Percentiles rank a stretch among this genome's conserved stretches.
Evolutionary conservation across 202 grass and related monocot species (phyloP).

Genomic region (Carex arenaria): DNA sequence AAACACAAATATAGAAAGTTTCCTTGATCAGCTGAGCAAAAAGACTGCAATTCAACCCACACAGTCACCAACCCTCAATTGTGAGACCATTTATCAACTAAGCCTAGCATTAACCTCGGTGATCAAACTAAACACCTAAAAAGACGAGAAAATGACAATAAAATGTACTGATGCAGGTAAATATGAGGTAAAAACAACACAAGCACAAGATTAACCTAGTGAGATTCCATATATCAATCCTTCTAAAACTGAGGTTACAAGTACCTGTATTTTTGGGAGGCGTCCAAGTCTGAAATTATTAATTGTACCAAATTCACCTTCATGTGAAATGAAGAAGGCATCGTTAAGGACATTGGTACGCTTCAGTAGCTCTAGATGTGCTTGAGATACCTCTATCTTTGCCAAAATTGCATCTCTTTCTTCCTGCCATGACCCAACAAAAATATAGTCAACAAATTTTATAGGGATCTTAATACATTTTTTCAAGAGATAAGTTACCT

Average conservation of each 20-base stretch:
- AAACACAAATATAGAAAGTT: background rate
- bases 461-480: background rate
- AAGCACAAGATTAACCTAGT: background rate
- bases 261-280: constrained; percentile 70
- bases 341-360: constrained; percentile 86
- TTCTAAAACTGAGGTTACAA: background rate
- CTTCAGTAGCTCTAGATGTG: constrained; percentile 85
- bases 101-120: background rate
- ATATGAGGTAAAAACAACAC: background rate
- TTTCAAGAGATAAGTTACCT: constrained; percentile 39
- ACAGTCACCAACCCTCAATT: background rate
- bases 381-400: constrained; percentile 92
- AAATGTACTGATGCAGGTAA: background rate
- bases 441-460: background rate
- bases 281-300: constrained; percentile 88
- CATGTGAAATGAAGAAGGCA: constrained; percentile 90
- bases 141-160: background rate
- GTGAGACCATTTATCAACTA: constrained; percentile 1
- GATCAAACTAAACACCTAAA: background rate
- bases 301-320: constrained; percentile 90
- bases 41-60: background rate
- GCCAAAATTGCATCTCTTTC: constrained; percentile 95
- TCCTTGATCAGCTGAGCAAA: background rate
- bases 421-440: constrained; percentile 45
- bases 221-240: background rate